Base-by-base conservation (phyloP, 257 asterid species). In the Nicotiana benthamiana region DNA sequence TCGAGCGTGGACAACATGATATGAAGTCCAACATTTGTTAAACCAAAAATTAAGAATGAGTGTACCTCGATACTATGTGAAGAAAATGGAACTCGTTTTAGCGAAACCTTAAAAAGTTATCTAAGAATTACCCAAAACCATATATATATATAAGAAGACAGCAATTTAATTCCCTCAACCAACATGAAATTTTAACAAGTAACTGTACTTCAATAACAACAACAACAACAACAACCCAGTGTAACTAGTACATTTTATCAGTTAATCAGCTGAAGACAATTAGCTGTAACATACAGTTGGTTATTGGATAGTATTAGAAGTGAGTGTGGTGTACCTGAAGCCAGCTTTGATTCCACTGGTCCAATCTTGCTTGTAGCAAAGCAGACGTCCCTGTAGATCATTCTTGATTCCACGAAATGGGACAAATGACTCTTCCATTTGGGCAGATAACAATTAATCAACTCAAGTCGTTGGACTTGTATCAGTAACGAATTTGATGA, bases 361-460 rank as follows among this genome's bases (percentile, higher is more conserved):
- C 97, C 97, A 93, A 75, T 93, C 97, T 82, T 93, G 97, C 89
- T 91, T 93, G 87, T 93, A 93, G 56, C 97, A 93, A n/a, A 84
- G 85, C 77, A 93, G 78, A 80, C 97, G 88, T 68, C 92, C 92
- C 64, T 83, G 80, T 18, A 93, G 82, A 80, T 93, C 97, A 86
- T 91, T 90, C 87, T 89, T 93, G 85, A 93, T 91, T 82, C 97
- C 97, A 26, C 94, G 92, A 85, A 93, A 90, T 26, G 97, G 97
- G 61, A 91, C 95, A 84, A 91, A 93, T 11, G 94, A 79, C 84
- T 93, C 97, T 75, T 93, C 97, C 97, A 93, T 92, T 30, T 46
- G n/a, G 8, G 3, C 22, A 43, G n/a, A 30, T 40, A 20, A 11
- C n/a, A 70, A 40, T 20, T 6, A 43, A 22, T 12, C 67, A n/a